Percentiles rank a stretch among this genome's conserved stretches.
Conservation (phyloP, 768 basidiomycete genomes). For the Pleurotus platypus region DNA sequence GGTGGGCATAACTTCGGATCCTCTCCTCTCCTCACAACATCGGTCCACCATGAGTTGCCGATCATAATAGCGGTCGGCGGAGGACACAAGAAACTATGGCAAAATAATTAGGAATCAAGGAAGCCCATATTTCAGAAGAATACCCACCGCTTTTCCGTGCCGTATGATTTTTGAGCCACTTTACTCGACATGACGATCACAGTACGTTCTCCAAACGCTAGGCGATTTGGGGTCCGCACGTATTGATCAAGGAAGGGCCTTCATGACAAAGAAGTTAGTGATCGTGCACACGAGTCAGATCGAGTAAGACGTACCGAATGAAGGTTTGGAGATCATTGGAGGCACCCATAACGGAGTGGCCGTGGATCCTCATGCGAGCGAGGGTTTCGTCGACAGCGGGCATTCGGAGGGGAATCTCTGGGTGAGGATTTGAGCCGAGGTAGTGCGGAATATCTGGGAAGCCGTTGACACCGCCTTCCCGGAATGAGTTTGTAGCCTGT, state of each 20-base stretch:
- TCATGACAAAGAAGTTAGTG: conserved; percentile 13
- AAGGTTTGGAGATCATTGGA: conserved; percentile 78
- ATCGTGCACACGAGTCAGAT: conserved; percentile 7
- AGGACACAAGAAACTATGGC: conserved; percentile 77
- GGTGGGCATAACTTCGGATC: conserved; percentile 74
- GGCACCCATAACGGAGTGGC: conserved; percentile 51
- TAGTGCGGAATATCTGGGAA: conserved; percentile 59
- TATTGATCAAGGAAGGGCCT: conserved; percentile 86
- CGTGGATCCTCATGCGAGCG: conserved; percentile 61
- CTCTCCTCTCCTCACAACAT: conserved; percentile 69
- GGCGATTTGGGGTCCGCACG: conserved; percentile 76
- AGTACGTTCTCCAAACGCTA: conserved; percentile 89
- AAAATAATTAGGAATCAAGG: conserved; percentile 14
- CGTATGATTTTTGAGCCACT: conserved; percentile 96
- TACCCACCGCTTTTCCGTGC: conserved; percentile 85
- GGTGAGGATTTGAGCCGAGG: conserved; percentile 45
- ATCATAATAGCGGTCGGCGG: conserved; percentile 93
- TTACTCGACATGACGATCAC: conserved; percentile 98
- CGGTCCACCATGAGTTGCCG: conserved; percentile 93
- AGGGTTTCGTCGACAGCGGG: conserved; percentile 59
- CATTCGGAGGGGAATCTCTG: conserved; percentile 61
- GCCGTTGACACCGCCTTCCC: conserved; percentile 44
- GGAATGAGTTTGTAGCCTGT: conserved; percentile 63
- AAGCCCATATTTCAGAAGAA: conserved; percentile 1
- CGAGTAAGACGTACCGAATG: conserved; percentile 53